A percentile compares a stretch with the other conserved stretches of the same genome.
Evolutionary conservation across 192 early-diverging fungal species (phyloP).

Genomic region (Podila verticillata): DNA sequence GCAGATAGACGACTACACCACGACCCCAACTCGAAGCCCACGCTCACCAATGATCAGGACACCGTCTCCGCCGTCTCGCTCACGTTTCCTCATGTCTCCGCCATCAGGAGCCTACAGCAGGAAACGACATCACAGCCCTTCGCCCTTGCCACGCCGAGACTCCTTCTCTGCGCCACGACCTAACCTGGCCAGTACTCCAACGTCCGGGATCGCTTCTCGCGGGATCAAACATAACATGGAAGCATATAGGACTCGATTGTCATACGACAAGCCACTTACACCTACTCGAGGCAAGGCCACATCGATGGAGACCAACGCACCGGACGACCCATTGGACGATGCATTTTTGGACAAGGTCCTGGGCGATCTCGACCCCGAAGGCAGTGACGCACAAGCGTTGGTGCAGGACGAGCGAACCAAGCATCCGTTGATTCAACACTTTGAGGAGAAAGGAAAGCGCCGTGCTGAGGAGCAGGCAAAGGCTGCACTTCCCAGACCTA

Average conservation of each 20-base stretch:
- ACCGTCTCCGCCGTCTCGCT: constrained; percentile 38
- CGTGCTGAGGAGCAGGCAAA: not conserved
- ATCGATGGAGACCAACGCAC: not conserved
- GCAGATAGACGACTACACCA: not conserved
- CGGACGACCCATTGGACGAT: not conserved
- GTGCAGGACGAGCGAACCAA: not conserved
- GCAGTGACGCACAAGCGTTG: not conserved
- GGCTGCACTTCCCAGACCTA: not conserved
- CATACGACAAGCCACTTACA: not conserved
- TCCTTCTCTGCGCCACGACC: not conserved
- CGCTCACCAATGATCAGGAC: constrained; percentile 24
- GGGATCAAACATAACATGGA: not conserved
- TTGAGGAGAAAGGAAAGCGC: constrained; percentile 15
- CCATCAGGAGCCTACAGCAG: constrained; percentile 24
- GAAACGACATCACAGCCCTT: constrained; percentile 48
- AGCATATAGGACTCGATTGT: not conserved
- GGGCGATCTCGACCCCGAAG: constrained; percentile 7
- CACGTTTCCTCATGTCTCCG: constrained; percentile 35
- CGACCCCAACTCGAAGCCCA: constrained; percentile 16
- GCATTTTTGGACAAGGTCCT: constrained; percentile 8
- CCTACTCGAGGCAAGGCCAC: not conserved
- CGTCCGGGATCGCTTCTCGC: not conserved
- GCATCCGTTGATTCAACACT: not conserved
- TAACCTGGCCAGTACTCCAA: not conserved
- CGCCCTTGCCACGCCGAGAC: constrained; percentile 20